Conservation (phyloP, 768 basidiomycete species). For the Pleurotus citrinopileatus region DNA sequence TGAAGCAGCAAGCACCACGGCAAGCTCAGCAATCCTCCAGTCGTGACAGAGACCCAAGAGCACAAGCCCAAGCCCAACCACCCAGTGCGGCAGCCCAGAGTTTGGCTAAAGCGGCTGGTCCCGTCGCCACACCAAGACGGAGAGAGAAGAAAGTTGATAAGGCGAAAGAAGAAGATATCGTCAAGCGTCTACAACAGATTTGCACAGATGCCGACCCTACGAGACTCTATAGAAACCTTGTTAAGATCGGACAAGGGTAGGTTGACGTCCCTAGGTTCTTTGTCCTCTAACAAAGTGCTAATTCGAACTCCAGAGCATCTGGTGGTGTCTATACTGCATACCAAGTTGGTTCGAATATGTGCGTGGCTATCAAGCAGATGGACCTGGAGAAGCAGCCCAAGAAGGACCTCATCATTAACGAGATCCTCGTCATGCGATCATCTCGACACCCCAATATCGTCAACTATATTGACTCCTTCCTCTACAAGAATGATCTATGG, state of each 20-base stretch:
- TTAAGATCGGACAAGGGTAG: conserved; percentile 98
- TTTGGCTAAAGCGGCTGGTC: conserved; percentile 56
- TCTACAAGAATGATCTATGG: conserved; percentile 98
- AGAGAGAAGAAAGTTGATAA: conserved; percentile 87
- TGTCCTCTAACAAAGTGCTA: conserved; percentile 5
- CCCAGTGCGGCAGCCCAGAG: conserved; percentile 63
- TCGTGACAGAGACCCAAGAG: conserved; percentile 37
- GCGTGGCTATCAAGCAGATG: conserved; percentile 99
- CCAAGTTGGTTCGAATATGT: conserved; percentile 91
- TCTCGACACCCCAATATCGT: conserved; percentile 98
- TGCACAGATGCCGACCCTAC: conserved; percentile 99
- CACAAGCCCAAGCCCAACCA: conserved; percentile 40
- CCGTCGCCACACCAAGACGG: conserved; percentile 77
- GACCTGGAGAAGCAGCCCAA: conserved; percentile 99
- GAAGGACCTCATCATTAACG: conserved; percentile 99
- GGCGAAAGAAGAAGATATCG: conserved; percentile 83
- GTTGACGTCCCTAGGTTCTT: conserved; percentile 20
- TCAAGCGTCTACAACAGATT: conserved; percentile 87
- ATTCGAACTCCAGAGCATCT: conserved; percentile 61
- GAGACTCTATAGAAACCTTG: conserved; percentile 83
- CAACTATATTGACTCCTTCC: conserved; percentile 98
- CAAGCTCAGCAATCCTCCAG: conserved; percentile 14
- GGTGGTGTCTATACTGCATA: conserved; percentile 99
- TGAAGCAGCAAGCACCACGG: conserved; percentile 33
- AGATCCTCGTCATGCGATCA: conserved; percentile 98